Evolutionary conservation across 2,329 filamentous ascomycete genomes (phyloP).

Genomic region (Microdochium paspali): DNA sequence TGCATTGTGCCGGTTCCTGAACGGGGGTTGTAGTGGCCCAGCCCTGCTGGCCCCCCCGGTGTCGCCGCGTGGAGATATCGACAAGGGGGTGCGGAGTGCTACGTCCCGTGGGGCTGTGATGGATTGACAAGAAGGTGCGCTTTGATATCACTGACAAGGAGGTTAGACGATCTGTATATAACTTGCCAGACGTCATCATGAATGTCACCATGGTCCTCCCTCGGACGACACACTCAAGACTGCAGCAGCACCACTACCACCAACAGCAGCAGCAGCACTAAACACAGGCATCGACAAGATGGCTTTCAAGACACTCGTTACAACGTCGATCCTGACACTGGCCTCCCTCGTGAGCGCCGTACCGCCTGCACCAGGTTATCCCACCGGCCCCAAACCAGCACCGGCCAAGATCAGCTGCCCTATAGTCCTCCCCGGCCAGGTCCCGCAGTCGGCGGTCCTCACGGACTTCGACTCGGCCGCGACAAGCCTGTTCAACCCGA

Average conservation of each 20-base stretch:
- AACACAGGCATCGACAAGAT: neutral
- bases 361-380: neutral
- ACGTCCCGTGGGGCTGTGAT: neutral
- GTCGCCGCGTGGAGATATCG: neutral
- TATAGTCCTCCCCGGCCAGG: conserved; percentile 25
- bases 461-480: conserved; percentile 18
- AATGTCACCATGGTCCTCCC: neutral
- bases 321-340: neutral
- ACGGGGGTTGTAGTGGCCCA: no score
- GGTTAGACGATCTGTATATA: neutral
- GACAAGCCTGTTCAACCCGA: conserved; percentile 20
- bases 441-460: conserved; percentile 13
- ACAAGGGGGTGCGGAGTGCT: neutral
- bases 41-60: no score
- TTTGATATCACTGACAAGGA: neutral
- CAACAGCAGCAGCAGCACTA: no score
- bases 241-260: no score
- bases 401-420: conserved; percentile 17
- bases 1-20: no score
- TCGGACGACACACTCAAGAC: neutral
- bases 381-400: neutral
- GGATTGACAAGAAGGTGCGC: neutral
- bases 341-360: neutral
- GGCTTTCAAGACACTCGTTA: neutral
- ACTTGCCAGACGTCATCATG: neutral